A percentile compares a stretch with the other conserved stretches of the same genome.
phyloP scores from a whole-genome alignment of 192 early-diverging fungal genomes.

The Pecoramyces ruminantium region DNA sequence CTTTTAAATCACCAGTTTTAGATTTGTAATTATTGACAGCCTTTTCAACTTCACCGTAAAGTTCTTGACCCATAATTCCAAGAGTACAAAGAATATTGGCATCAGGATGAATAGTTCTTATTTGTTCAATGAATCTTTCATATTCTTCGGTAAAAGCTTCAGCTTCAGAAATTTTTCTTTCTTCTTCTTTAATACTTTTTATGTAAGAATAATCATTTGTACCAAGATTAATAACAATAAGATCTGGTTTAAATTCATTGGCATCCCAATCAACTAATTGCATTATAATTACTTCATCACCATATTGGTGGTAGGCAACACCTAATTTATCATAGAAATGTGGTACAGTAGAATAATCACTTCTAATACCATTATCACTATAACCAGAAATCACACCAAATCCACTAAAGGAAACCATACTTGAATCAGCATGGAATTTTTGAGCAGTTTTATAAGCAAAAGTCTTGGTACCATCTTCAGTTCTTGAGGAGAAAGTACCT shows the following conservation, averaged over 20 bases:
- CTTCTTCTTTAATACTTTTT: background rate
- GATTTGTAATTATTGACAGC: background rate
- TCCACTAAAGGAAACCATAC: too few relatives aligned
- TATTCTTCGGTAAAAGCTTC: background rate
- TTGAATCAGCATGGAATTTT: too few relatives aligned
- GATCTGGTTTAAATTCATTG: background rate
- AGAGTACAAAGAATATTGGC: background rate
- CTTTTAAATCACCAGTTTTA: background rate
- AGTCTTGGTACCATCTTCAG: too few relatives aligned
- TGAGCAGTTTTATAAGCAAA: too few relatives aligned
- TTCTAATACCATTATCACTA: too few relatives aligned
- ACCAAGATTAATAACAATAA: background rate
- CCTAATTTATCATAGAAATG: too few relatives aligned
- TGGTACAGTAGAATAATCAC: too few relatives aligned
- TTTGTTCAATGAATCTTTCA: background rate
- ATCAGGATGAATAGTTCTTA: background rate
- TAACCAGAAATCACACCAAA: too few relatives aligned
- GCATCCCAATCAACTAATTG: background rate
- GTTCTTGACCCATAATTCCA: background rate
- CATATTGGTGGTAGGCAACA: too few relatives aligned
- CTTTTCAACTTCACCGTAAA: background rate
- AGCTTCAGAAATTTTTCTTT: background rate
- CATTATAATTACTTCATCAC: background rate
- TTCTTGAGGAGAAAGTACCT: too few relatives aligned
- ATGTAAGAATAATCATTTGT: background rate